These are phyloP conservation scores for Trametes coccinea DNA, from an alignment of 768 basidiomycete genomes.

Conservation along the genomic window DNA sequence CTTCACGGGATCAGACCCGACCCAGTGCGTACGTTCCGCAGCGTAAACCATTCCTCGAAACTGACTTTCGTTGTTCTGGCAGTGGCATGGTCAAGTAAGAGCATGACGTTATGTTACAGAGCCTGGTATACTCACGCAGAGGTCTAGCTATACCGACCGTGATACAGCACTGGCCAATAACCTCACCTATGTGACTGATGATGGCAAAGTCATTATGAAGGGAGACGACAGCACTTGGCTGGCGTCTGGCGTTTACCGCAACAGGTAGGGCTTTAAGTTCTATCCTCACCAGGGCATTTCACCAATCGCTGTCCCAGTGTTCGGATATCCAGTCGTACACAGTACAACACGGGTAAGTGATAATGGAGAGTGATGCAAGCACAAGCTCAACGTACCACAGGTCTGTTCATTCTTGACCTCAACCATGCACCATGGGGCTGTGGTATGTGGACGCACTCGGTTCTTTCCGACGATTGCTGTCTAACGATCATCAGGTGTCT, in stretches of 20 bases:
- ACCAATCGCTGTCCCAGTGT: constrained; percentile 47
- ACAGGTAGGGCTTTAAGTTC: constrained; percentile 47
- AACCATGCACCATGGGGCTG: constrained; percentile 88
- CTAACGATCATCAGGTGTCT: constrained; percentile 49
- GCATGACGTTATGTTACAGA: background rate
- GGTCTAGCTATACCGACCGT: constrained; percentile 59
- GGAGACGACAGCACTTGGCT: constrained; percentile 69
- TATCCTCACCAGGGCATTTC: background rate
- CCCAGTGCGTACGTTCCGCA: constrained; percentile 48
- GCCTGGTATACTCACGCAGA: background rate
- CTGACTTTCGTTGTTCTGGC: constrained; percentile 22
- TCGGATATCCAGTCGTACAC: constrained; percentile 64
- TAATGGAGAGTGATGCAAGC: too few relatives aligned
- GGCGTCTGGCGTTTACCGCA: constrained; percentile 51
- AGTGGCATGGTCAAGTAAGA: constrained; percentile 75
- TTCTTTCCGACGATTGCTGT: background rate
- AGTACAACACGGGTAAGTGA: constrained; percentile 58
- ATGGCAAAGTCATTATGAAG: constrained; percentile 71
- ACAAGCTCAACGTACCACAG: background rate
- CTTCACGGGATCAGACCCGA: constrained; percentile 64
- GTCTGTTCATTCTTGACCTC: constrained; percentile 83
- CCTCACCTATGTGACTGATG: constrained; percentile 57
- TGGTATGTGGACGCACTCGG: constrained; percentile 45
- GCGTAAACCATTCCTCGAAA: constrained; percentile 7
- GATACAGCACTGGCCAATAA: constrained; percentile 51